Base-by-base conservation (phyloP, 2,329 filamentous ascomycete species). In the Chaetomiaceae sp. region DNA sequence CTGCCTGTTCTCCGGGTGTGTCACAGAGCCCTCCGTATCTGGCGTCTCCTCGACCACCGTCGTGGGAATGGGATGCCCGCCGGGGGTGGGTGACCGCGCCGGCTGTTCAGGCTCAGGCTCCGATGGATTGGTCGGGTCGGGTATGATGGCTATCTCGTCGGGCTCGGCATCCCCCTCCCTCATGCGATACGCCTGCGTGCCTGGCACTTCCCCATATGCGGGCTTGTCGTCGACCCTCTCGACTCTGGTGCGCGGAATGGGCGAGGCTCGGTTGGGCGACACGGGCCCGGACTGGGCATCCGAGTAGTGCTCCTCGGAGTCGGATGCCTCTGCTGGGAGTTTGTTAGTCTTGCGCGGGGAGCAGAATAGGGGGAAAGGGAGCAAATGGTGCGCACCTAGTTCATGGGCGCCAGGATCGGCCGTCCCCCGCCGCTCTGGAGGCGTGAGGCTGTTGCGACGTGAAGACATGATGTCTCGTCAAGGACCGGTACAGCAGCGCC, bases 221-320 rank as follows among this genome's bases (percentile, higher is more conserved):
- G 77, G 75, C 64, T 79, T 74, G 60, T 81, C 73, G 63, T 81
- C 77, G 54, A 83, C 73, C 69, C 77, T 81, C 64, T 84, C 80
- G 31, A 84, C 75, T 50, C 80, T 71, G 22, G 79, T 82, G 57
- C 72, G 76, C n/a, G 81, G 82, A 50, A 83, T 77, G 19, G 81
- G 78, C 14, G 79, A 79, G 57, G 65, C 68, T 37, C 68, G 52
- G 25, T 70, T 8, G 70, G 73, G 65, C 69, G 79, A 60, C 63
- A 69, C 54, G 65, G 73, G 52, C 22, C 69, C 76, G 31, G 82
- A 84, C 51, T 80, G 80, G 31, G 84, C 83, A 66, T 87, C 84
- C 47, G 81, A 85, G 68, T 85, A 87, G 69, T 87, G 84, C 61
- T 87, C 84, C 42, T 87, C 84, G 25, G 82, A 85, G 58, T 86